A percentile compares a stretch with the other conserved stretches of the same genome.
Evolutionary conservation across 495 filamentous ascomycete species (phyloP).

Genomic region (Penicillium atrosanguineum): DNA sequence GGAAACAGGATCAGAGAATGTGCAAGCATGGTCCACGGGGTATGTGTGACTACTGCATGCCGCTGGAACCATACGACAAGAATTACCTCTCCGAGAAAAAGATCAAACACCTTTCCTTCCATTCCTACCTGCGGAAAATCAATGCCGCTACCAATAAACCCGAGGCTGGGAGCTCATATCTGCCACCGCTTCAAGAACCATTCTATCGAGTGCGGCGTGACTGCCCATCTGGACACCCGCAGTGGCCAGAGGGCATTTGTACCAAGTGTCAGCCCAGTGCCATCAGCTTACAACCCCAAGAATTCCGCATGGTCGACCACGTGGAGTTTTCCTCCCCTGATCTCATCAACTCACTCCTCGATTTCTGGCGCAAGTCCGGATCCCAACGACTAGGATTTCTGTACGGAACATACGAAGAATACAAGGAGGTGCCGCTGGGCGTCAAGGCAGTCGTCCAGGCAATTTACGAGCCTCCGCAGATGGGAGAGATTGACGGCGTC

Average conservation of each 20-base stretch:
- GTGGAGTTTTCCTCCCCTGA: conserved; percentile 87
- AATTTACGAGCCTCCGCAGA: conserved; percentile 94
- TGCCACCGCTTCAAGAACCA: conserved; percentile 92
- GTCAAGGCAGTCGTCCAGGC: conserved; percentile 97
- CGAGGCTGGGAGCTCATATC: conserved; percentile 86
- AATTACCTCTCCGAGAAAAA: conserved; percentile 90
- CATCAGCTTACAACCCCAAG: conserved; percentile 90
- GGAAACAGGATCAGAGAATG: conserved; percentile 76
- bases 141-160: conserved; percentile 96
- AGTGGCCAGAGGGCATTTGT: conserved; percentile 97
- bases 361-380: conserved; percentile 84
- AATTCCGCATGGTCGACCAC: conserved; percentile 98
- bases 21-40: conserved; percentile 94
- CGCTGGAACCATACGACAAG: conserved; percentile 87
- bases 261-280: conserved; percentile 98
- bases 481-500: conserved; percentile 86
- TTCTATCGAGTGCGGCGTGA: conserved; percentile 85
- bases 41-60: conserved; percentile 99
- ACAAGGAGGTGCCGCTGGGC: conserved; percentile 86
- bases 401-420: conserved; percentile 89
- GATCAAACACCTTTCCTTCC: conserved; percentile 97
- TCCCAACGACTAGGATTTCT: conserved; percentile 84
- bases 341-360: conserved; percentile 80
- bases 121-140: conserved; percentile 89
- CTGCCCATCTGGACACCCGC: conserved; percentile 88